Evolutionary conservation across 2,329 filamentous ascomycete genomes (phyloP), one percentile per base, ranked within the genome.

Genomic region (Arthrinium phaeospermum): DNA sequence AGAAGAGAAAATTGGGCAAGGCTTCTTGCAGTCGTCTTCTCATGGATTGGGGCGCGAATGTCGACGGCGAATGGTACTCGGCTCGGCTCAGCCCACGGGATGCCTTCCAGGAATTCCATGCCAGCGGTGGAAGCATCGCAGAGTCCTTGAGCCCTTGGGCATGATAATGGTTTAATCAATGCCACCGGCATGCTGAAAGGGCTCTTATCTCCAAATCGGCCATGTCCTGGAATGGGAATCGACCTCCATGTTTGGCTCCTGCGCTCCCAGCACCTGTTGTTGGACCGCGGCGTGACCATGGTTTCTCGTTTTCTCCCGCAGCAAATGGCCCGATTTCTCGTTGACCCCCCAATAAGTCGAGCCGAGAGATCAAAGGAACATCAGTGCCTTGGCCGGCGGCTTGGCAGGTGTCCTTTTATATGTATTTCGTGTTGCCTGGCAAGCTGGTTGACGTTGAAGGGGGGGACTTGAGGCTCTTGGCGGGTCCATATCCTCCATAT

Each of bases 391-490:
- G 67, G 44, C 67, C 24, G 45, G 44, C 16, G 67, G 45, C 67
- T 69, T 69, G 67, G 67, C 67, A 34, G 19, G 19, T 41, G 34
- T 5, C 34, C 57, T 41, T 64, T 64, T 64, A 64, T 64, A 64
- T 41, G 57, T 64, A 14, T 8, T 8, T 34, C 53, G 19, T 41
- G 57, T 1, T 3, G 57, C 41, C 30, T 64, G 37, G 37, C 8
- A 41, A 41, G 37, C 37, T 41, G 5, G 57, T 41, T 41, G 57
- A 64, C 57, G 53, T 61, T 10, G 57, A 41, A 41, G 24, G 13
- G 51, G n/a, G 19, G 6, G 34, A 64, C 34, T 64, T 64, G 57
- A 64, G 57, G 30, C 57, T 69, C 67, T 69, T 69, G 67, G 67
- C 67, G 27, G 34, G 57, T 41, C 57, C 57, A 64, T 64, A 37